phyloP scores from a whole-genome alignment of 2,329 filamentous ascomycete genomes.

The Neonectria ditissima region DNA sequence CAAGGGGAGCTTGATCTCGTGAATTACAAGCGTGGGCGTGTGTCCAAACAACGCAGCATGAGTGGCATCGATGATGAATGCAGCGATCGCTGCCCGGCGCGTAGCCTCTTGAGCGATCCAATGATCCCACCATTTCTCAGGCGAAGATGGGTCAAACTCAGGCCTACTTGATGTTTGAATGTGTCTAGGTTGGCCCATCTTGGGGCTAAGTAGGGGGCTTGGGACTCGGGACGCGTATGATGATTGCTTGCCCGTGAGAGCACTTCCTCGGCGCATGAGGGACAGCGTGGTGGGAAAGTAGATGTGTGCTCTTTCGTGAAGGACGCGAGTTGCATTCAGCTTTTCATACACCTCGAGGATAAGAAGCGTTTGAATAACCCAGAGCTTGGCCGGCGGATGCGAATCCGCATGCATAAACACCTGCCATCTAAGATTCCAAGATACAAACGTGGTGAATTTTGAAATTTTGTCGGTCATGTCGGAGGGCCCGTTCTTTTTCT shows the following conservation, averaged over 20 bases:
- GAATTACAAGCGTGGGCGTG: conserved; percentile 45
- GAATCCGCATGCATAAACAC: conserved; percentile 47
- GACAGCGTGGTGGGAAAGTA: conserved; percentile 45
- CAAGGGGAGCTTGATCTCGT: conserved; percentile 46
- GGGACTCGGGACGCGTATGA: conserved; percentile 43
- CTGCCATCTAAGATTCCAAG: conserved; percentile 46
- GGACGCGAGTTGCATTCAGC: conserved; percentile 43
- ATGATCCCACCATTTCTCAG: conserved; percentile 47
- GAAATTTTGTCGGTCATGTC: conserved; percentile 42
- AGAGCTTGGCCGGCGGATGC: conserved; percentile 44
- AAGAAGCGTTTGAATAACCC: conserved; percentile 45
- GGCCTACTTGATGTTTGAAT: conserved; percentile 27
- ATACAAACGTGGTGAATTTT: conserved; percentile 46
- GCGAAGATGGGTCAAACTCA: conserved; percentile 35
- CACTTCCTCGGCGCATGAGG: conserved; percentile 45
- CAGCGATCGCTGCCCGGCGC: conserved; percentile 42
- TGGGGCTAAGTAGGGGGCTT: conserved; percentile 40
- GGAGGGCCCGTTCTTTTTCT: conserved; percentile 35
- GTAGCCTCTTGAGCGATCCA: conserved; percentile 48
- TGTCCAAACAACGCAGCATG: conserved; percentile 46
- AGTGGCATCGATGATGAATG: conserved; percentile 46
- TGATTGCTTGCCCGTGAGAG: conserved; percentile 44
- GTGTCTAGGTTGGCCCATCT: conserved; percentile 31
- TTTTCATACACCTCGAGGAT: conserved; percentile 46
- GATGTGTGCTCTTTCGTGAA: conserved; percentile 46